A percentile compares a stretch with the other conserved stretches of the same genome.
Evolutionary conservation across 2,329 filamentous ascomycete species (phyloP).

Genomic region (Fusarium kyushuense): DNA sequence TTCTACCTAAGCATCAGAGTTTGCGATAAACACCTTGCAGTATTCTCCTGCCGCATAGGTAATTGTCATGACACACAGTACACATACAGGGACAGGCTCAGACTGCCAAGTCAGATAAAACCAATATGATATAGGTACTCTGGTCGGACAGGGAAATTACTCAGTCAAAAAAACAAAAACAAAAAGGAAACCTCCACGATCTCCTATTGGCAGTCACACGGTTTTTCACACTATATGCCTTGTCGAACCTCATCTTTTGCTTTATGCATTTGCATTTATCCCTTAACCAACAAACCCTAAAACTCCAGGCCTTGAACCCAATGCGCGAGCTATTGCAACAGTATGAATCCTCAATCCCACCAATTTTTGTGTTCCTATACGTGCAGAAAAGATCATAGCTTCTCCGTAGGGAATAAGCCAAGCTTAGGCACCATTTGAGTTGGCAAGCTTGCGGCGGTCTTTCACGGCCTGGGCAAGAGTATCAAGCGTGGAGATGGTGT

Average conservation of each 20-base stretch:
- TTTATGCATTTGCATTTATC: constrained; percentile 43
- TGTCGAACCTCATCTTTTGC: constrained; percentile 7
- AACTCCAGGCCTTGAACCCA: constrained; percentile 46
- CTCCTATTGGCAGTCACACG: constrained; percentile 3
- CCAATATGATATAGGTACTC: constrained; percentile 37
- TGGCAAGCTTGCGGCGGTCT: constrained; percentile 59
- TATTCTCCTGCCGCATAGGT: background rate
- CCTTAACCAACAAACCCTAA: constrained; percentile 38
- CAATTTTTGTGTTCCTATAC: constrained; percentile 13
- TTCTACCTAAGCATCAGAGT: background rate
- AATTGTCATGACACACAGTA: constrained; percentile 30
- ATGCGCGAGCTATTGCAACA: constrained; percentile 31
- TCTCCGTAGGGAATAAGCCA: background rate
- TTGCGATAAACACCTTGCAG: background rate
- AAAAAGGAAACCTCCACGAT: background rate
- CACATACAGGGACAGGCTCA: background rate
- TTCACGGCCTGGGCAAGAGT: constrained; percentile 83
- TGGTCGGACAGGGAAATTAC: constrained; percentile 14
- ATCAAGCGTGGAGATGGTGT: constrained; percentile 83
- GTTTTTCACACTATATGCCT: background rate
- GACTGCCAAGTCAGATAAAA: constrained; percentile 4
- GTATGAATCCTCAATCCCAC: constrained; percentile 20
- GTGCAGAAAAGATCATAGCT: background rate
- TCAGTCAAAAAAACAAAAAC: background rate
- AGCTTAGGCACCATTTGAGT: constrained; percentile 42